A percentile compares a stretch with the other conserved stretches of the same genome.
These are phyloP conservation scores for Gonium pectorale DNA, from an alignment of 139 green algal species.

Conservation along the genomic window DNA sequence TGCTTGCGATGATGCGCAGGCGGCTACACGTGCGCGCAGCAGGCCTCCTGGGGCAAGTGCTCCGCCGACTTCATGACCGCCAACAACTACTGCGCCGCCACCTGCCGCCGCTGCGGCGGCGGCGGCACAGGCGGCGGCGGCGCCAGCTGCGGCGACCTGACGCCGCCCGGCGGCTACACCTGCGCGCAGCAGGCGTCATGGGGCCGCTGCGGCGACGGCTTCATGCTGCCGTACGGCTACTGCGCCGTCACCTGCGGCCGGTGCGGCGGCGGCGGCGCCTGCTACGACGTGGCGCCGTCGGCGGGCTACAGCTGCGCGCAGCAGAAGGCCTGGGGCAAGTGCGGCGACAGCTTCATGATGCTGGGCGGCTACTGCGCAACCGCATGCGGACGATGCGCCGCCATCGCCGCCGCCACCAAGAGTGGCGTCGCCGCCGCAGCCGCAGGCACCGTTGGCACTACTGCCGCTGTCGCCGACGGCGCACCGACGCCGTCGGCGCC, in stretches of 20 bases:
- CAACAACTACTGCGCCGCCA: conserved; percentile 37
- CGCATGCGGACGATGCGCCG: conserved; percentile 11
- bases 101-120: conserved; percentile 6
- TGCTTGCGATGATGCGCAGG: no score
- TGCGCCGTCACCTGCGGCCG: conserved; percentile 33
- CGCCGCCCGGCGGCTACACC: conserved; percentile 40
- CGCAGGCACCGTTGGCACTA: background rate
- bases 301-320: conserved; percentile 43
- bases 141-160: conserved; percentile 37
- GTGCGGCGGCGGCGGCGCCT: background rate
- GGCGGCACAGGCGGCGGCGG: background rate
- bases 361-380: conserved; percentile 44
- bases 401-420: background rate
- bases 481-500: no score
- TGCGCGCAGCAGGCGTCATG: conserved; percentile 45
- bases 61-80: background rate
- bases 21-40: conserved; percentile 47
- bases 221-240: conserved; percentile 32
- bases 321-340: conserved; percentile 49
- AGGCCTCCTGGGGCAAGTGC: conserved; percentile 41
- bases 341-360: conserved; percentile 19
- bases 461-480: no score
- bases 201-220: conserved; percentile 23
- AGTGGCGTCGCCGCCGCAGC: background rate
- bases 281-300: background rate